Conservation (phyloP, 2,329 filamentous ascomycete genomes). For the Juglanconis juglandina region DNA sequence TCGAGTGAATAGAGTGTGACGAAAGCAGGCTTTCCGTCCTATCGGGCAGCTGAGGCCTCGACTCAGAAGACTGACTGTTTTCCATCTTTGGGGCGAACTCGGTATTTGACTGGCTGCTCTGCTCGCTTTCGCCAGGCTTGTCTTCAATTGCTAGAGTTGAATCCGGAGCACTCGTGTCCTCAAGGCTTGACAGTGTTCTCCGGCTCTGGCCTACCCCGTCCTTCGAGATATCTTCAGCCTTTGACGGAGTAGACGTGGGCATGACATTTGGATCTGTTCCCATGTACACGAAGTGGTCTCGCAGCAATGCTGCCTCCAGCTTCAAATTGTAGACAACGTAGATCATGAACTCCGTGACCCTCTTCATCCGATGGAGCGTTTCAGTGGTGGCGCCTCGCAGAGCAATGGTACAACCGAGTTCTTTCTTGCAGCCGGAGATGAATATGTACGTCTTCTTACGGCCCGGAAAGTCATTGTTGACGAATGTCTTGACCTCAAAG, state of each 20-base stretch:
- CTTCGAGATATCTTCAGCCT: conserved; percentile 5
- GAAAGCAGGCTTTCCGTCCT: conserved; percentile 30
- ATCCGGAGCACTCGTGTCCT: conserved; percentile 3
- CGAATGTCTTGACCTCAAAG: conserved; percentile 94
- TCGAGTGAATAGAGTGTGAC: conserved; percentile 38
- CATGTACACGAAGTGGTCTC: conserved; percentile 67
- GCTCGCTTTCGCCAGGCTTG: conserved; percentile 19
- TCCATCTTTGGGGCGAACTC: conserved; percentile 16
- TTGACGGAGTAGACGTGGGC: conserved; percentile 37
- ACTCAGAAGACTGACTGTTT: conserved; percentile 19
- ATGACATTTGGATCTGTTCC: conserved; percentile 62
- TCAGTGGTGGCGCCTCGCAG: conserved; percentile 75
- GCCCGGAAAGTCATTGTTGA: conserved; percentile 70
- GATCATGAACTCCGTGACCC: conserved; percentile 96
- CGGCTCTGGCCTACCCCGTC: conserved; percentile 7
- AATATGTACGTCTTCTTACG: conserved; percentile 95
- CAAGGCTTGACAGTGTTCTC: conserved; percentile 8
- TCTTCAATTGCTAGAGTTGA: background rate
- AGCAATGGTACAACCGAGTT: conserved; percentile 91
- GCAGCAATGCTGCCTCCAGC: conserved; percentile 88
- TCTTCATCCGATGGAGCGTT: conserved; percentile 75
- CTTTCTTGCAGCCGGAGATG: conserved; percentile 81
- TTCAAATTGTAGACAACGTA: conserved; percentile 98
- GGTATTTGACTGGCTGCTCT: conserved; percentile 23
- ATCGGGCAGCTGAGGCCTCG: conserved; percentile 17